A percentile compares a stretch with the other conserved stretches of the same genome.
These are phyloP conservation scores for Debaryomyces prosopidis DNA, from an alignment of 805 yeast genomes.

Conservation along the genomic window DNA sequence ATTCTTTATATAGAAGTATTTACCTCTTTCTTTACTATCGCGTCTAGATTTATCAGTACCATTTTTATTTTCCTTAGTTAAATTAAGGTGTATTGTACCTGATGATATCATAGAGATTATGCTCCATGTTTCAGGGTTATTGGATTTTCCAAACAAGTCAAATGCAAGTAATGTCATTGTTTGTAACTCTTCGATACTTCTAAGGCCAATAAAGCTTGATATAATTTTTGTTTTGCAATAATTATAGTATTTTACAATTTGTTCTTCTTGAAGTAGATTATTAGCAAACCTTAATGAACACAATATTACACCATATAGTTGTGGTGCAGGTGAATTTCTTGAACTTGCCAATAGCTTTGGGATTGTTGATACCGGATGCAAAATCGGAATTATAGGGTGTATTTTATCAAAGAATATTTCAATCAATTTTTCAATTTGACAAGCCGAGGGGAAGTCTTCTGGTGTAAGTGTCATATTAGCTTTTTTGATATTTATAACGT, in stretches of 20 bases:
- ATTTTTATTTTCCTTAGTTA: constrained; percentile 4
- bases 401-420: constrained; percentile 12
- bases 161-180: constrained; percentile 15
- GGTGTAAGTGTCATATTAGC: no score
- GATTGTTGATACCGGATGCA: constrained; percentile 11
- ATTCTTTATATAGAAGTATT: not conserved
- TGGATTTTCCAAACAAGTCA: constrained; percentile 11
- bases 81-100: constrained; percentile 15
- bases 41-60: no score
- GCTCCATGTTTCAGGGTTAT: constrained; percentile 16
- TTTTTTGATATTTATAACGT: no score
- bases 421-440: constrained; percentile 6
- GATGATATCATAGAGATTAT: constrained; percentile 13
- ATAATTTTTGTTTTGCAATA: constrained; percentile 9
- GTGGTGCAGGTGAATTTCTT: constrained; percentile 2
- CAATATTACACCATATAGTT: constrained; percentile 11
- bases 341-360: constrained; percentile 2
- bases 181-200: constrained; percentile 10
- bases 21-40: no score
- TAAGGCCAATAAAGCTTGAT: constrained; percentile 12
- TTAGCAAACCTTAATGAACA: constrained; percentile 6
- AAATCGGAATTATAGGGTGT: constrained; percentile 14
- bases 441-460: constrained; percentile 6
- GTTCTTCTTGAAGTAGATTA: constrained; percentile 3
- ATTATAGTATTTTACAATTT: constrained; percentile 6